A percentile compares a stretch with the other conserved stretches of the same genome.
Evolutionary conservation across 164 flowering plant species (phyloP).

Genomic region (Berberis vulgaris): DNA sequence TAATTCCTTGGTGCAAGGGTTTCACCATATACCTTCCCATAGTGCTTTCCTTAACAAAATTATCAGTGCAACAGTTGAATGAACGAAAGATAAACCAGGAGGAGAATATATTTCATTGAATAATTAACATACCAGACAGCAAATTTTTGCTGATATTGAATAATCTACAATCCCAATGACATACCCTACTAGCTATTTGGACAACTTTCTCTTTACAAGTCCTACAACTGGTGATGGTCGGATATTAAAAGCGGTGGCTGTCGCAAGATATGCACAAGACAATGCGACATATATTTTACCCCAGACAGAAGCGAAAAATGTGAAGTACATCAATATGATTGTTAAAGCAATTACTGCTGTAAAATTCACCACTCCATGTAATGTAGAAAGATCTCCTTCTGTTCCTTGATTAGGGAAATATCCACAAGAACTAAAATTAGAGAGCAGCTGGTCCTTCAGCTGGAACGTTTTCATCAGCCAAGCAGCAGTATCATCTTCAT

Average conservation of each 20-base stretch:
- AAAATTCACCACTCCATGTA: constrained; percentile 38
- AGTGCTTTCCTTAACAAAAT: no score
- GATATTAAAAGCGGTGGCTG: constrained; percentile 46
- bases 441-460: constrained; percentile 59
- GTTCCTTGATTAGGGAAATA: constrained; percentile 52
- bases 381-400: constrained; percentile 44
- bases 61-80: no score
- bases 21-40: no score
- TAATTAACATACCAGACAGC: no score
- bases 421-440: constrained; percentile 50
- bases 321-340: constrained; percentile 27
- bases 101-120: no score
- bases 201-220: no score
- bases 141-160: no score
- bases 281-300: constrained; percentile 54
- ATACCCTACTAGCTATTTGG: no score
- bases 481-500: constrained; percentile 39
- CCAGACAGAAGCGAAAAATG: constrained; percentile 47
- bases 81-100: no score
- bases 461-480: constrained; percentile 58
- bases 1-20: no score
- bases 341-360: constrained; percentile 40
- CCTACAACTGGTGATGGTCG: constrained; percentile 37
- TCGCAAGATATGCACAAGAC: constrained; percentile 49
- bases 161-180: no score